Evolutionary conservation across 1,284 basidiomycete genomes (phyloP).

Genomic region (Apiotrichum gamsii): DNA sequence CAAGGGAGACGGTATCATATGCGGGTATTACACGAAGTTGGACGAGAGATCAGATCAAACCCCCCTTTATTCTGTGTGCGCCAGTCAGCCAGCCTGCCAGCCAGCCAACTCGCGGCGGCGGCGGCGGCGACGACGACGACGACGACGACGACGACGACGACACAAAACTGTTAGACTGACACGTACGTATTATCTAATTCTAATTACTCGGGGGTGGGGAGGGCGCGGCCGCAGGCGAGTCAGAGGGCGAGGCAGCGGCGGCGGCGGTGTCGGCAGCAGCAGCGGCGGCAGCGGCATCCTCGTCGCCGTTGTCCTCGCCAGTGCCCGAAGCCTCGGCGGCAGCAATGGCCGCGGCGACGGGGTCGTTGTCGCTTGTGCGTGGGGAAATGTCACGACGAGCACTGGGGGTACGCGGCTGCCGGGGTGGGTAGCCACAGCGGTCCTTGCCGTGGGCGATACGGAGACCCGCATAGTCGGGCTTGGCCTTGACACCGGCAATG

Average conservation of each 20-base stretch:
- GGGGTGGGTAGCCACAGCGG: slow-evolving; percentile 61
- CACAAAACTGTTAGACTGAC: neutral
- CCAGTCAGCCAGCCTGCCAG: too few relatives aligned
- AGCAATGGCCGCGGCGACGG: slow-evolving; percentile 18
- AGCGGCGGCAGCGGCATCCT: slow-evolving; percentile 1
- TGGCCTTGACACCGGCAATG: slow-evolving; percentile 78
- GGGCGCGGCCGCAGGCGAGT: neutral
- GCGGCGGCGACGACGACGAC: too few relatives aligned
- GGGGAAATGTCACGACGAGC: slow-evolving; percentile 14
- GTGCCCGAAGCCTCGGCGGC: slow-evolving; percentile 14
- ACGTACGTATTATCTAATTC: slow-evolving; percentile 1
- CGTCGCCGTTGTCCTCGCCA: neutral
- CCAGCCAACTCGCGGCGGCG: too few relatives aligned
- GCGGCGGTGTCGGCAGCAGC: slow-evolving; percentile 1
- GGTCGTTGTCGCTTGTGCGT: slow-evolving; percentile 13
- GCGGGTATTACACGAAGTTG: slow-evolving; percentile 7
- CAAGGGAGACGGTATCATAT: slow-evolving; percentile 11
- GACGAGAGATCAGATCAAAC: neutral
- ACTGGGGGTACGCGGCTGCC: slow-evolving; percentile 14
- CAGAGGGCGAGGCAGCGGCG: neutral
- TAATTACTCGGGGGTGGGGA: neutral
- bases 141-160: too few relatives aligned
- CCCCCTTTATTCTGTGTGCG: neutral
- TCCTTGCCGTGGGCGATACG: slow-evolving; percentile 90
- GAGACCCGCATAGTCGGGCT: slow-evolving; percentile 71